These are phyloP conservation scores for Pichia nanzhaoensis DNA, from an alignment of 805 yeast genomes.

Conservation along the genomic window DNA sequence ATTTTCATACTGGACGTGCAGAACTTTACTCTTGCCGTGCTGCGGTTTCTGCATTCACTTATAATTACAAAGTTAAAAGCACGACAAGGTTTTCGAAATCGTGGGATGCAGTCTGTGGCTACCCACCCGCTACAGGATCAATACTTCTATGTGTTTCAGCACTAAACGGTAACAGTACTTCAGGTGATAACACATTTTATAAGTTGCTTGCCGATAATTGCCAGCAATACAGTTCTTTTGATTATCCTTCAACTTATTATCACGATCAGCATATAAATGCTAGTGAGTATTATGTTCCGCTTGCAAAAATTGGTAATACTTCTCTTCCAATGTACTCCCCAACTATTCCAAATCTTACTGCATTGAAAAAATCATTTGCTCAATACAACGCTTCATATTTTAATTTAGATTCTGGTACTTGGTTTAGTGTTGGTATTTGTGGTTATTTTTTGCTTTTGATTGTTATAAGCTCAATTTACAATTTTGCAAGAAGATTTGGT, in stretches of 20 bases:
- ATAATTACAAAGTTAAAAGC: too few species aligned
- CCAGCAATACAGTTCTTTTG: neutral
- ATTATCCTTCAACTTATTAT: constrained; percentile 13
- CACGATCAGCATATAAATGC: constrained; percentile 25
- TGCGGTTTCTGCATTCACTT: too few species aligned
- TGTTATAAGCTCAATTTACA: constrained; percentile 29
- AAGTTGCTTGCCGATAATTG: neutral
- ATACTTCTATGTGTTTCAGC: constrained; percentile 17
- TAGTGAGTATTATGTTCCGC: constrained; percentile 12
- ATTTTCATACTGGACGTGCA: too few species aligned
- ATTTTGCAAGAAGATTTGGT: constrained; percentile 26
- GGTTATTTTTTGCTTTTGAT: constrained; percentile 35
- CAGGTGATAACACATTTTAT: neutral
- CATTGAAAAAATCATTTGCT: constrained; percentile 14
- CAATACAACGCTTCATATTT: neutral
- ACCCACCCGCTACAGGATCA: constrained; percentile 17
- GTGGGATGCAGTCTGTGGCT: constrained; percentile 10
- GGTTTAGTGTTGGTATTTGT: constrained; percentile 31
- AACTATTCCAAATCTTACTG: neutral
- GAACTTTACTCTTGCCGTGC: too few species aligned
- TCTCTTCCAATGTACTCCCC: neutral
- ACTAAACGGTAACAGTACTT: neutral
- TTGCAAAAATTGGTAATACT: neutral
- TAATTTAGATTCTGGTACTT: constrained; percentile 12
- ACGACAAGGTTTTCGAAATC: neutral